Base-by-base conservation (phyloP, 2,329 filamentous ascomycete species). In the Monilinia fructigena region DNA sequence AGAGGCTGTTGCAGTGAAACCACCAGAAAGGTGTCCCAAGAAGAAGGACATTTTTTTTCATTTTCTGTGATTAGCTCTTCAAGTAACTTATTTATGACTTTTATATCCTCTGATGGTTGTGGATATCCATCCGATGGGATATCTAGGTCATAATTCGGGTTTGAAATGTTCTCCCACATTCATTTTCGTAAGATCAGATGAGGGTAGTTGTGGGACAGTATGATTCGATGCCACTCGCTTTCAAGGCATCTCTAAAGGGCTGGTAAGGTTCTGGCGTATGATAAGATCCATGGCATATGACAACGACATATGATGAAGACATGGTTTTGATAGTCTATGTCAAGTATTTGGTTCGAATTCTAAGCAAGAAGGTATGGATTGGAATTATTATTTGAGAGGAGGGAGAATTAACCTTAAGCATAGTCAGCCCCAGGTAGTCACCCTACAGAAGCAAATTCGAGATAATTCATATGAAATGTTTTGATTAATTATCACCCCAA, bases 241-340 rank as follows among this genome's bases (percentile, higher is more conserved):
- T 40, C 10, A 62, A 52, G 16, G 45, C 45, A 18, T 35, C 28
- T 50, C 16, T 28, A 8, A 62, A 62, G 28, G 31, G 28, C n/a
- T 52, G 28, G 31, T 62, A 62, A 5, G 59, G 59, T n/a, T 62
- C 59, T 2, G 59, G 59, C 4, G 59, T 62, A 11, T 62, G 47
- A n/a, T 62, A 62, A 26, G 59, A 62, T 38, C 59, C 59, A 26
- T 62, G 59, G n/a, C 59, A 62, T 31, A 62, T 62, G 11, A 62
- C 45, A 38, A 61, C 45, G 28, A 55, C 31, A 38, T 38, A 55
- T 23, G 53, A 23, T 23, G 28, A n/a, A 55, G 53, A 55, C 53
- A 55, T n/a, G 18, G 8, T 55, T 53, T 38, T 38, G 31, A 55
- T 23, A 16, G 31, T n/a, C 23, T 38, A 5, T n/a, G 20, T 16